A percentile compares a stretch with the other conserved stretches of the same genome.
phyloP scores from a whole-genome alignment of 2,329 filamentous ascomycete genomes.

The Aureobasidium mangrovei region DNA sequence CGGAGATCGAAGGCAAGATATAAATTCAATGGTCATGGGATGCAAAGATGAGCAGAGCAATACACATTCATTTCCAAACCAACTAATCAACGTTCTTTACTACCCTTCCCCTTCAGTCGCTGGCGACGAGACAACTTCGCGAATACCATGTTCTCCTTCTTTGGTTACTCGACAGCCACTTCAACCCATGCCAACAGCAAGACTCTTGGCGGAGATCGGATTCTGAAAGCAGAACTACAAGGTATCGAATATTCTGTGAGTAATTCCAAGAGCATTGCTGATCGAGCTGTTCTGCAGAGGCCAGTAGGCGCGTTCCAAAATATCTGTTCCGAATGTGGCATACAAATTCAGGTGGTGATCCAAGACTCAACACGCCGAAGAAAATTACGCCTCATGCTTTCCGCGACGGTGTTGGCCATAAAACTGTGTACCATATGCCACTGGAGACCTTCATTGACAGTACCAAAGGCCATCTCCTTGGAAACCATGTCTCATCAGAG shows the following conservation, averaged over 20 bases:
- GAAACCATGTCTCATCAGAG: background rate
- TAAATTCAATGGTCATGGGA: no score
- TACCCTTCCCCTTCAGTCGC: no score
- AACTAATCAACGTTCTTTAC: no score
- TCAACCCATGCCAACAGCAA: background rate
- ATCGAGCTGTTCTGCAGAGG: background rate
- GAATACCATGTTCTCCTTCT: background rate
- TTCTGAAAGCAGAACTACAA: background rate
- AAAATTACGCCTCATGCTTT: background rate
- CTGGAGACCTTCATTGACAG: background rate
- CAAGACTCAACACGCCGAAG: background rate
- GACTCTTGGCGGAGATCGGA: background rate
- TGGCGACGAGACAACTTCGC: background rate
- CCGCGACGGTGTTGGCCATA: background rate
- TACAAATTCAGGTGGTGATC: background rate
- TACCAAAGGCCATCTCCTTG: background rate
- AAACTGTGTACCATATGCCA: background rate
- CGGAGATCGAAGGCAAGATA: no score
- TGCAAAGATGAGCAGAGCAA: no score
- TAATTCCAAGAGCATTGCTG: background rate
- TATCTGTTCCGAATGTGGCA: slow-evolving; percentile 4
- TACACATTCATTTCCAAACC: no score
- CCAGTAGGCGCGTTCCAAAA: background rate
- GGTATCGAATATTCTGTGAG: background rate
- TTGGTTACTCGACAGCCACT: background rate